These are phyloP conservation scores for Pleurotus sapidus DNA, from an alignment of 768 basidiomycete genomes.

Conservation along the genomic window DNA sequence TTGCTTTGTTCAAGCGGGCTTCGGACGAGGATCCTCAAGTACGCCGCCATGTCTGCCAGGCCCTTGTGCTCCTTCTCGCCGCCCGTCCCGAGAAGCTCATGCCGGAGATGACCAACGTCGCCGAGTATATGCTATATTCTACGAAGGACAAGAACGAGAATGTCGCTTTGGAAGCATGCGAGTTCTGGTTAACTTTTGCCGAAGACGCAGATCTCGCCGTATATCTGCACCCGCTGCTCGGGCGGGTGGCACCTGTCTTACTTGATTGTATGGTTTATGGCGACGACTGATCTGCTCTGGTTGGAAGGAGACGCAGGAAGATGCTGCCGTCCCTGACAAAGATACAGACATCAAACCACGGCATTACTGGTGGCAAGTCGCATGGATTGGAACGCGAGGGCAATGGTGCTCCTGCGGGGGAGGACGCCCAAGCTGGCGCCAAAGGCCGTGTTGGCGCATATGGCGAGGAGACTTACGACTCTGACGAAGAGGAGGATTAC, in stretches of 20 bases:
- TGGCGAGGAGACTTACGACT: conserved; percentile 79
- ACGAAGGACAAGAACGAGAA: conserved; percentile 97
- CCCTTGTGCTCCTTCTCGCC: conserved; percentile 88
- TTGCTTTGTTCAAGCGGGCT: conserved; percentile 90
- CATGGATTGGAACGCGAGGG: conserved; percentile 83
- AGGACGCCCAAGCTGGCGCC: conserved; percentile 28
- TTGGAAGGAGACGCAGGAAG: conserved; percentile 91
- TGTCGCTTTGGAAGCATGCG: conserved; percentile 96
- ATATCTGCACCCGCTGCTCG: conserved; percentile 82
- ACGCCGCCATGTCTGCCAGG: conserved; percentile 93
- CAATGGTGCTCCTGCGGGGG: conserved; percentile 23
- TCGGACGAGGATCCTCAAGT: conserved; percentile 93
- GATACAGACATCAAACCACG: conserved; percentile 96
- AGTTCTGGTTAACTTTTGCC: conserved; percentile 99
- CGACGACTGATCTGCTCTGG: conserved; percentile 93
- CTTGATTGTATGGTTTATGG: conserved; percentile 97
- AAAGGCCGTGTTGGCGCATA: conserved; percentile 59
- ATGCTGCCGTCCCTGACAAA: conserved; percentile 88
- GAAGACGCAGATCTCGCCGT: conserved; percentile 88
- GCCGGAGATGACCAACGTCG: conserved; percentile 93
- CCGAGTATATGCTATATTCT: conserved; percentile 98
- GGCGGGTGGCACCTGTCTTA: conserved; percentile 92
- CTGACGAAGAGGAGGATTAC: conserved; percentile 87
- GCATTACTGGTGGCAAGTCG: conserved; percentile 80
- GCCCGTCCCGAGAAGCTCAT: conserved; percentile 94